Conservation (phyloP, 768 basidiomycete genomes). For the Psilocybe cubensis region DNA sequence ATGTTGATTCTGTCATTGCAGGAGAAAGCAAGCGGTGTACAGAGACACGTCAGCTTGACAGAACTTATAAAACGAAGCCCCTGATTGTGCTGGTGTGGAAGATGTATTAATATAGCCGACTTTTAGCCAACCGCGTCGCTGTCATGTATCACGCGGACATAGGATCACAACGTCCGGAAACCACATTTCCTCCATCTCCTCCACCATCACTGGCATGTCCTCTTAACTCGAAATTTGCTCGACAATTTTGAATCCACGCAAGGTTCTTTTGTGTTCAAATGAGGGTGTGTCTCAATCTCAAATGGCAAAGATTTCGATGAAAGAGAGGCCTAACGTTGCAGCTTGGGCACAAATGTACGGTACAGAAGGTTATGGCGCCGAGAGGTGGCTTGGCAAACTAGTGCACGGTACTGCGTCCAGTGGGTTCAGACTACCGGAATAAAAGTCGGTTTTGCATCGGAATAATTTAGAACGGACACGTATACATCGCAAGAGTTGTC, state of each 20-base stretch:
- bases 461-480: neutral
- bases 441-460: neutral
- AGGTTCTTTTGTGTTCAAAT: too few relatives aligned
- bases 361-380: neutral
- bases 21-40: neutral
- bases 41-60: constrained; percentile 3
- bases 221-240: too few relatives aligned
- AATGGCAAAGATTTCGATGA: too few relatives aligned
- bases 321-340: too few relatives aligned
- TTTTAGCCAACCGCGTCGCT: neutral
- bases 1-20: neutral
- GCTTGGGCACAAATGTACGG: neutral
- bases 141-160: neutral
- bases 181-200: too few relatives aligned
- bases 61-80: neutral
- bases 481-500: neutral
- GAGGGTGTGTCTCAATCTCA: too few relatives aligned
- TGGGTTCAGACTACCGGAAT: neutral
- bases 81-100: neutral
- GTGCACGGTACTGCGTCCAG: neutral
- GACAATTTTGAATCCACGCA: too few relatives aligned
- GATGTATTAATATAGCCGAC: neutral
- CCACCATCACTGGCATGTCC: too few relatives aligned
- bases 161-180: too few relatives aligned
- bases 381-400: neutral